phyloP scores from a whole-genome alignment of 371 early-diverging fungal species.

The Apophysomyces elegans region DNA sequence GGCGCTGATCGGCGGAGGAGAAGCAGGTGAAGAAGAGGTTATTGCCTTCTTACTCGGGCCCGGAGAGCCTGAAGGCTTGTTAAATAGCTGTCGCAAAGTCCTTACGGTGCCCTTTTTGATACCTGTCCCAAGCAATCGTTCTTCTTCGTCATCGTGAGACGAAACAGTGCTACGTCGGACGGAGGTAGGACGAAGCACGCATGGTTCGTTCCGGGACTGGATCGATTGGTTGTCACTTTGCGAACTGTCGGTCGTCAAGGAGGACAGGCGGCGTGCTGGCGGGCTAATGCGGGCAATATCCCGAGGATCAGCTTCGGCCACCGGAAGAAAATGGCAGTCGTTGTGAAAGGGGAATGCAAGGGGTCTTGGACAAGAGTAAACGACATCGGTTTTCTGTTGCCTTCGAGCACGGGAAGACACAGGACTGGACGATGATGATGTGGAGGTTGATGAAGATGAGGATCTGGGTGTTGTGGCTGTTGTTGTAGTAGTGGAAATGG shows the following conservation, averaged over 20 bases:
- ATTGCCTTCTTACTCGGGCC: too few relatives aligned
- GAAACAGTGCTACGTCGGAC: slow-evolving; percentile 47
- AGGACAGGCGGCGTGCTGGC: slow-evolving; percentile 14
- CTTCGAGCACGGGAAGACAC: background rate
- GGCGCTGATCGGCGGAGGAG: background rate
- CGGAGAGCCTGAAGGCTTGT: background rate
- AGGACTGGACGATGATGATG: background rate
- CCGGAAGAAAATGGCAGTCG: slow-evolving; percentile 55
- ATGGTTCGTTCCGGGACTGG: slow-evolving; percentile 24
- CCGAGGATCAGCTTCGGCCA: slow-evolving; percentile 56
- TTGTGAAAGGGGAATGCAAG: slow-evolving; percentile 59
- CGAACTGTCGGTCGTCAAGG: background rate
- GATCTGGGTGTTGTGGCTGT: background rate
- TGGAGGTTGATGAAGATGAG: too few relatives aligned
- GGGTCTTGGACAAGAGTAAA: slow-evolving; percentile 54
- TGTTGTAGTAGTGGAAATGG: slow-evolving; percentile 28
- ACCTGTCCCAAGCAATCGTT: slow-evolving; percentile 23
- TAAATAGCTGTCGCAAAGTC: slow-evolving; percentile 33
- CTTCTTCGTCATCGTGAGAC: background rate
- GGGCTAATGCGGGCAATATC: slow-evolving; percentile 43
- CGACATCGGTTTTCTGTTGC: slow-evolving; percentile 39
- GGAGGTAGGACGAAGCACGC: slow-evolving; percentile 26
- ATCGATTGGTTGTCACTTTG: background rate
- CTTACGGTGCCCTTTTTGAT: slow-evolving; percentile 45
- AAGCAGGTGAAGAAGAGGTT: slow-evolving; percentile 14